A percentile compares a stretch with the other conserved stretches of the same genome.
phyloP scores from a whole-genome alignment of 176 grass and related monocot genomes.

The Carex kokanica region DNA sequence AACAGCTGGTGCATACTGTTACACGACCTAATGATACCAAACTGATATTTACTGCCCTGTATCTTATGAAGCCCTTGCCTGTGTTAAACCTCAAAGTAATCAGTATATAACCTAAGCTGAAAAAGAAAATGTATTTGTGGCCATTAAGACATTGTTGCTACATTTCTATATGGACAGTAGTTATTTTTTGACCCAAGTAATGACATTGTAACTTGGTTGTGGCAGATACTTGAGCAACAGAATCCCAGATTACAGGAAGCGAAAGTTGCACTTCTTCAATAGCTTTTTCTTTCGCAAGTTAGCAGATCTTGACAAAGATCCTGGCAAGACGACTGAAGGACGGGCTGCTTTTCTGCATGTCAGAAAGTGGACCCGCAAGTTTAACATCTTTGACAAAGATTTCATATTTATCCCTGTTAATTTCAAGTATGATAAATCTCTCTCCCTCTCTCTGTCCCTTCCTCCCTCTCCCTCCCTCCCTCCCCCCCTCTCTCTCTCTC shows the following conservation, averaged over 20 bases:
- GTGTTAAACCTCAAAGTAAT: not conserved
- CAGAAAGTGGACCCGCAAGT: constrained; percentile 94
- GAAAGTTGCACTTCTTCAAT: constrained; percentile 83
- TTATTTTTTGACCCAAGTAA: not conserved
- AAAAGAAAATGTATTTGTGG: not conserved
- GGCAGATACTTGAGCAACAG: constrained; percentile 74
- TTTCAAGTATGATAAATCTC: constrained; percentile 62
- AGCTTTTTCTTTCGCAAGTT: constrained; percentile 99
- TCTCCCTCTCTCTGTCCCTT: not conserved
- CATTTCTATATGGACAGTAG: not conserved
- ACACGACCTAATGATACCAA: not conserved
- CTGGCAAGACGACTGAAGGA: constrained; percentile 69
- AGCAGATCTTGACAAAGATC: constrained; percentile 96
- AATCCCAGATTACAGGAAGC: constrained; percentile 49
- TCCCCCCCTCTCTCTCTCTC: too few relatives aligned
- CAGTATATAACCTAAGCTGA: constrained; percentile 1
- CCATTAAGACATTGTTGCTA: not conserved
- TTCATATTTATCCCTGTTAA: constrained; percentile 97
- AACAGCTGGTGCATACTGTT: not conserved
- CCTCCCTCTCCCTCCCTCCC: too few relatives aligned
- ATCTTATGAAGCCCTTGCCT: not conserved
- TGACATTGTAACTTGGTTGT: constrained; percentile 21
- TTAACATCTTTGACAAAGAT: constrained; percentile 96
- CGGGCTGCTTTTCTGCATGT: constrained; percentile 92
- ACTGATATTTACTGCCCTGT: not conserved